Base-by-base conservation (phyloP, 192 early-diverging fungal species). In the Entomortierella chlamydospora region DNA sequence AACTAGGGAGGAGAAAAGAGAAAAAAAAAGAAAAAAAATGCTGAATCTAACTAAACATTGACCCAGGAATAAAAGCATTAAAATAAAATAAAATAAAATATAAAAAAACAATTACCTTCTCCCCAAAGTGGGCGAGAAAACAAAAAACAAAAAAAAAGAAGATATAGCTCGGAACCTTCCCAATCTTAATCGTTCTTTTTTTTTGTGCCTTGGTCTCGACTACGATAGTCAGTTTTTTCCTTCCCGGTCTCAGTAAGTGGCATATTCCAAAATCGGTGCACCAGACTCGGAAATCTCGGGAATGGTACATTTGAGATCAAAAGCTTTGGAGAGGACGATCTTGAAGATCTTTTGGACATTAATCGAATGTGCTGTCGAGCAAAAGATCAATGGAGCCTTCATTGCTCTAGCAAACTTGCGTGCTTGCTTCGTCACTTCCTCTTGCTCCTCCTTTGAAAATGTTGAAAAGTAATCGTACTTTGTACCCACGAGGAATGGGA, bases 271-370 rank as follows among this genome's bases (percentile, higher is more conserved):
- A 64, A 98, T 95, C 1, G 97, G 97, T 26, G 91, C 95, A 33
- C 97, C 97, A 41, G 93, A 84, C 68, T 97, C 95, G 31, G 90
- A 91, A 45, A 98, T 97, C 74, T 94, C 92, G 12, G 96, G 94
- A 81, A 98, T 94, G 60, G 93, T 97, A 66, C 95, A 96, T 57
- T 92, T 91, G 64, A 98, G 76, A 81, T 98, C 95, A 83, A 97
- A 98, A 10, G 94, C 95, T 76, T 96, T 96, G 52, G 91, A 89
- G 18, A 98, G 73, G 2, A 97, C 93, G 64, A 98, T 96, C 86
- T 98, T 98, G 86, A 97, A 98, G 57, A 98, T 96, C 73, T 96
- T 94, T 87, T 98, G 95, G 34, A 98, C 94, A 64, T 98, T 98
- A 72, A 98, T 98, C 12, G 94, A 94, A 62, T 95, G 91, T 29